Evolutionary conservation across 176 grass and related monocot genomes (phyloP), one percentile per base, ranked within the genome.

Genomic region (Microstegium vimineum): DNA sequence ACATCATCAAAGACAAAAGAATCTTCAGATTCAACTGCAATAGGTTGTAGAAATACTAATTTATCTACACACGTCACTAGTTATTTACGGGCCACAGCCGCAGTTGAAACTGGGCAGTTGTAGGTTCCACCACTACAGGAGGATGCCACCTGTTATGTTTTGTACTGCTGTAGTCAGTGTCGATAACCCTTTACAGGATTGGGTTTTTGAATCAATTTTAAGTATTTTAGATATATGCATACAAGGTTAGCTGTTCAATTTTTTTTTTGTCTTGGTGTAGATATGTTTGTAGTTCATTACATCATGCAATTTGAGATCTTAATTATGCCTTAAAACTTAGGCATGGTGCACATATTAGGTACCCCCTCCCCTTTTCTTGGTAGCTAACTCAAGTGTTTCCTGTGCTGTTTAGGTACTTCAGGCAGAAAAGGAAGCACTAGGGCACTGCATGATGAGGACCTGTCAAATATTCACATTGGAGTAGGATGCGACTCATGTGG

Each of bases 401-500:
- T 36, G 9, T 77, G 68, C 30, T 87, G 65, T 75, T 82, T 67
- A 77, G 80, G 81, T 84, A 73, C 73, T 90, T 71, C 83, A 75
- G 74, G 57, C 26, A 59, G 68, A 82, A 71, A 87, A 79, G 49
- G 85, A 49, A 51, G 38, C n/a, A 67, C 65, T 13, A 60, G 66
- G n/a, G 79, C 17, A 59, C 47, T 27, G 7, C 23, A 20, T 34
- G 33, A 68, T 87, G 74, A 59, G 2, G 80, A 85, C 40, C 38
- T 70, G 37, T 81, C 38, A 35, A 54, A 91, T 80, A 26, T 92
- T 90, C 90, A 99, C 37, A 5, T 85, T 66, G 89, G 91, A 45
- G 85, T 95, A 77, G 96, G 93, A 37, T 99, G 96, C 3, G 96
- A 99, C 81, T 83, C 86, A 59, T 99, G 96, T 77, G 96, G 96